Percentiles rank a stretch among this genome's conserved stretches.
phyloP scores from a whole-genome alignment of 176 grass and related monocot genomes.

The Paspalum vaginatum region DNA sequence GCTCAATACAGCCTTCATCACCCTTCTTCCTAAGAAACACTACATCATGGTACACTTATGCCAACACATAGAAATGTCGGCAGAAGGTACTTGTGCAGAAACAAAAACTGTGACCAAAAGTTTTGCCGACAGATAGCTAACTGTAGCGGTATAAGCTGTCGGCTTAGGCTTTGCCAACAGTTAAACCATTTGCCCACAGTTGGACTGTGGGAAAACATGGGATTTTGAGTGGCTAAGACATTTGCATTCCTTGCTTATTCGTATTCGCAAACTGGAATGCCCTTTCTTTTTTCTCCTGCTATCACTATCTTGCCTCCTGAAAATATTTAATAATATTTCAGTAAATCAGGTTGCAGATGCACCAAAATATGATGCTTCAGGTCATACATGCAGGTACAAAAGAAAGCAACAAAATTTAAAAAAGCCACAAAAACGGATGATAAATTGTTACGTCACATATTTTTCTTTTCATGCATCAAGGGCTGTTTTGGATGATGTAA shows the following conservation, averaged over 20 bases:
- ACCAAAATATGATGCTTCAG: neutral
- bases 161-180: too few relatives aligned
- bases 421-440: neutral
- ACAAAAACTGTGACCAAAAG: too few relatives aligned
- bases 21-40: too few relatives aligned
- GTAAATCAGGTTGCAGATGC: too few relatives aligned
- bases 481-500: neutral
- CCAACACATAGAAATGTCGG: too few relatives aligned
- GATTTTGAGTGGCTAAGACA: neutral
- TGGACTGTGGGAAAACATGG: too few relatives aligned
- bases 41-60: too few relatives aligned
- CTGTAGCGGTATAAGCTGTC: too few relatives aligned
- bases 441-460: rapidly evolving
- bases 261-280: neutral
- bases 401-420: neutral
- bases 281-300: neutral
- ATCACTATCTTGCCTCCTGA: neutral
- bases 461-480: neutral
- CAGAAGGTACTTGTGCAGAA: too few relatives aligned
- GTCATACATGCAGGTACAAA: neutral
- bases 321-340: neutral
- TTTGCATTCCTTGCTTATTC: neutral
- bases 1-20: too few relatives aligned
- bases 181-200: too few relatives aligned
- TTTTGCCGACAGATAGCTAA: too few relatives aligned